phyloP scores from a whole-genome alignment of 176 grass and related monocot species.

The Canna indica region DNA sequence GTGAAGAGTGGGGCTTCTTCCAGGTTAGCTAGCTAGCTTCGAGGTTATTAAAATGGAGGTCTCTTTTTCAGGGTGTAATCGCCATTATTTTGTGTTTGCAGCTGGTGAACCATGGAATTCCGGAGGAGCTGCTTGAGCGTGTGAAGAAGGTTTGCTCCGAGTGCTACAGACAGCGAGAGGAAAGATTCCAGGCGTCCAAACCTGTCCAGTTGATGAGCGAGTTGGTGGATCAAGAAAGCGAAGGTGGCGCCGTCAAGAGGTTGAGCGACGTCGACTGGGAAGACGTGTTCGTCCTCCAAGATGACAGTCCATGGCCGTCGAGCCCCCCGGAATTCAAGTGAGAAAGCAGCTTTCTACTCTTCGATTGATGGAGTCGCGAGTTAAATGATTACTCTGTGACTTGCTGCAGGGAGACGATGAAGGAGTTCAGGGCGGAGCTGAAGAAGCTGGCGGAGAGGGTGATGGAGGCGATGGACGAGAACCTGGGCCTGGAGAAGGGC shows the following conservation, averaged over 20 bases:
- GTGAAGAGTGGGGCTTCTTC: not conserved
- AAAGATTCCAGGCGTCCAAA: not conserved
- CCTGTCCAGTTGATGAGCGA: not conserved
- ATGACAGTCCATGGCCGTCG: constrained; percentile 2
- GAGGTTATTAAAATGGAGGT: too few relatives aligned
- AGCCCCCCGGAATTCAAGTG: not conserved
- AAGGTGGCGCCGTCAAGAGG: not conserved
- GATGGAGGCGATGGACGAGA: not conserved
- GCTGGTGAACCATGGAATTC: constrained; percentile 11
- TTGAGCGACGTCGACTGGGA: constrained; percentile 1
- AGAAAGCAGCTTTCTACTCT: not conserved
- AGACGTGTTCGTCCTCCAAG: not conserved
- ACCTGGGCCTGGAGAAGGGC: not conserved
- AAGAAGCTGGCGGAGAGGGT: not conserved
- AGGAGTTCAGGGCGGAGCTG: not conserved
- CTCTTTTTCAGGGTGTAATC: too few relatives aligned
- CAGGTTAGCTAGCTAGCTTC: too few relatives aligned
- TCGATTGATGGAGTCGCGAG: not conserved
- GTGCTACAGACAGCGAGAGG: not conserved
- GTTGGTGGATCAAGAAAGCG: not conserved
- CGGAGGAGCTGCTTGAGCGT: constrained; percentile 3
- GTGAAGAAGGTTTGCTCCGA: constrained; percentile 9
- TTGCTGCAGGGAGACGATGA: not conserved
- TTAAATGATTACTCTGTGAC: not conserved
- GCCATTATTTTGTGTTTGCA: not conserved